Conservation (phyloP, 2,329 filamentous ascomycete species). For the Didymellaceae sp. region DNA sequence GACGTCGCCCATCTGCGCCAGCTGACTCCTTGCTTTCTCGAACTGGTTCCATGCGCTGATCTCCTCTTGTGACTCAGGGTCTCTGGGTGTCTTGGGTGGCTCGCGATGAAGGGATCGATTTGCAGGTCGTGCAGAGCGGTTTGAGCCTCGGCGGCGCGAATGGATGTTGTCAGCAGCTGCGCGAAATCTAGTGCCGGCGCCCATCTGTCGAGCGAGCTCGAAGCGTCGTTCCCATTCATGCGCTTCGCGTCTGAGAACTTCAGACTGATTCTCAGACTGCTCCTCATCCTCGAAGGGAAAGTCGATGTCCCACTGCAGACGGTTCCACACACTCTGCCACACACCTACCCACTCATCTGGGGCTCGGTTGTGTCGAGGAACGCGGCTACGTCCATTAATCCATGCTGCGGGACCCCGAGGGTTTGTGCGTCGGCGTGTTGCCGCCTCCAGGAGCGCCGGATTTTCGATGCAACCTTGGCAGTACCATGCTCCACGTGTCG, state of each 20-base stretch:
- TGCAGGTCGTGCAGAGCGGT: slow-evolving; percentile 50
- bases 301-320: slow-evolving; percentile 77
- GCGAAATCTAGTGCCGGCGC: slow-evolving; percentile 74
- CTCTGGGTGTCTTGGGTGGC: slow-evolving; percentile 55
- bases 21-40: slow-evolving; percentile 76
- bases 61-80: slow-evolving; percentile 79
- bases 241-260: slow-evolving; percentile 63
- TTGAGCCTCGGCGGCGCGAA: slow-evolving; percentile 32
- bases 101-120: slow-evolving; percentile 43
- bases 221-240: slow-evolving; percentile 83
- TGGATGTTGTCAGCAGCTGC: slow-evolving; percentile 69
- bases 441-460: slow-evolving; percentile 47
- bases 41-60: slow-evolving; percentile 88
- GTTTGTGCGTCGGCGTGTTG: slow-evolving; percentile 32
- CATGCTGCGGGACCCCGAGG: slow-evolving; percentile 42
- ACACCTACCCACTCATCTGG: slow-evolving; percentile 69
- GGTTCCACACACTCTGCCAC: slow-evolving; percentile 89
- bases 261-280: slow-evolving; percentile 64
- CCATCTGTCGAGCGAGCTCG: slow-evolving; percentile 79
- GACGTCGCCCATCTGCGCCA: slow-evolving; percentile 33
- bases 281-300: slow-evolving; percentile 78
- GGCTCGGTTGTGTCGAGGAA: slow-evolving; percentile 40
- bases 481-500: slow-evolving; percentile 78
- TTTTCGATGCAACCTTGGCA: slow-evolving; percentile 76
- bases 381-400: slow-evolving; percentile 37